phyloP scores from a whole-genome alignment of 139 green algal genomes.

The Chlorella sp. region DNA sequence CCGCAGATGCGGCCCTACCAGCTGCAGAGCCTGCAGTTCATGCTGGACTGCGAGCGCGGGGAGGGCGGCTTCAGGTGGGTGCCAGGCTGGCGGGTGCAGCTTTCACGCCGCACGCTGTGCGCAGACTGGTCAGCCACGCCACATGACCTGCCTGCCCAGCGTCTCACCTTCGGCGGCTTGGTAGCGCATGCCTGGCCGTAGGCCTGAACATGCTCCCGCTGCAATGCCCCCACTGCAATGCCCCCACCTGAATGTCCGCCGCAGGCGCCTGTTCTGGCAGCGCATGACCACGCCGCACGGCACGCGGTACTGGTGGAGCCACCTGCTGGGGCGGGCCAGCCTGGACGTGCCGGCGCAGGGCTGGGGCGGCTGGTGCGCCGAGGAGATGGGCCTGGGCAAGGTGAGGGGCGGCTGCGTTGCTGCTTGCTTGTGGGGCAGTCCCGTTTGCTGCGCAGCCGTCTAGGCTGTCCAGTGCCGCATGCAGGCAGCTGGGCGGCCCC shows the following conservation, averaged over 20 bases:
- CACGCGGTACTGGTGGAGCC: conserved; percentile 38
- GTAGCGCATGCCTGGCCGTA: too few relatives aligned
- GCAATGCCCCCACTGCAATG: too few relatives aligned
- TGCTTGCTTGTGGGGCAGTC: background rate
- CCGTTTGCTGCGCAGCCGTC: background rate
- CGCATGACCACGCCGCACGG: conserved; percentile 15
- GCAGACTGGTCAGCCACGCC: too few relatives aligned
- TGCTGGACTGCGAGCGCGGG: conserved; percentile 60
- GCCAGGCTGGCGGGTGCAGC: too few relatives aligned
- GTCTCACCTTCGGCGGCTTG: too few relatives aligned
- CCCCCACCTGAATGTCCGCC: background rate
- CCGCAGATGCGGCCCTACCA: conserved; percentile 67
- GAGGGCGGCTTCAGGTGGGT: conserved; percentile 46
- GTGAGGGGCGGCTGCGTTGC: background rate
- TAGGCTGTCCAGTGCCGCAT: background rate
- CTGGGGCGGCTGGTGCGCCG: conserved; percentile 52
- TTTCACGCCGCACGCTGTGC: too few relatives aligned
- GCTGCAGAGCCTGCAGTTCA: conserved; percentile 74
- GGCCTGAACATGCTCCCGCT: too few relatives aligned
- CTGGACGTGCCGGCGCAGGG: conserved; percentile 42
- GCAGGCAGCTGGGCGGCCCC: too few relatives aligned
- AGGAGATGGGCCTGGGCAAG: conserved; percentile 74
- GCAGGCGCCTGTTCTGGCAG: conserved; percentile 35
- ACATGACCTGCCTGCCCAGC: too few relatives aligned
- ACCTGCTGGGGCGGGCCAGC: conserved; percentile 40